Evolutionary conservation across 495 filamentous ascomycete species (phyloP).

Genomic region (Hypoxylon intermedium): DNA sequence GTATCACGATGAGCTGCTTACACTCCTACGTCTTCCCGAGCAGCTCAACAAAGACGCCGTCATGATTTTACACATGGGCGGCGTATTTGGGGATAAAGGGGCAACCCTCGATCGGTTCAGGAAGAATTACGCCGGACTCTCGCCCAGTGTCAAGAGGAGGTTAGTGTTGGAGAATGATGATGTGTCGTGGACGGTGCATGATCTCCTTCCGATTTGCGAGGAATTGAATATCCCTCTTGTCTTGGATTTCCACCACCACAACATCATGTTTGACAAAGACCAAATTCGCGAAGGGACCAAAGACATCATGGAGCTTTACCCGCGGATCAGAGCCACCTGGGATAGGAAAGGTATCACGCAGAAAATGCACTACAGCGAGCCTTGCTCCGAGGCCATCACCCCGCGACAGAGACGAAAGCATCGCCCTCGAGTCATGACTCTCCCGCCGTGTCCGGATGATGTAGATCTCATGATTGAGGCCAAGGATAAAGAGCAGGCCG

Average conservation of each 20-base stretch:
- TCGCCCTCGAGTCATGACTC: slow-evolving; percentile 72
- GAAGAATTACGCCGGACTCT: slow-evolving; percentile 72
- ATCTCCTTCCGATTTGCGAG: slow-evolving; percentile 88
- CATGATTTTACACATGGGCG: slow-evolving; percentile 95
- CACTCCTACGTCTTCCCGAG: slow-evolving; percentile 75
- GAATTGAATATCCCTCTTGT: slow-evolving; percentile 92
- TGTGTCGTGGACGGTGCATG: slow-evolving; percentile 86
- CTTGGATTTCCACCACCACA: slow-evolving; percentile 94
- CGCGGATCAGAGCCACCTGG: slow-evolving; percentile 84
- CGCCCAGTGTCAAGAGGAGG: slow-evolving; percentile 74
- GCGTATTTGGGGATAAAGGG: slow-evolving; percentile 85
- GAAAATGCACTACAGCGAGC: slow-evolving; percentile 97
- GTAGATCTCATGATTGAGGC: slow-evolving; percentile 99
- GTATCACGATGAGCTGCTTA: slow-evolving; percentile 87
- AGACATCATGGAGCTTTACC: slow-evolving; percentile 70
- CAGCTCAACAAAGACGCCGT: slow-evolving; percentile 88
- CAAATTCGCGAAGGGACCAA: slow-evolving; percentile 83
- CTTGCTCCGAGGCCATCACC: slow-evolving; percentile 75
- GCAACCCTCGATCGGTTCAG: slow-evolving; percentile 84
- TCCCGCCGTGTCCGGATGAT: slow-evolving; percentile 80
- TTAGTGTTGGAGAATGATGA: slow-evolving; percentile 96
- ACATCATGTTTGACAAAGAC: slow-evolving; percentile 80
- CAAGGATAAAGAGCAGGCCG: slow-evolving; percentile 97
- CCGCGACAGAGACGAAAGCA: slow-evolving; percentile 81
- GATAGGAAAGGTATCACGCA: slow-evolving; percentile 83